Percentiles rank a stretch among this genome's conserved stretches.
These are phyloP conservation scores for Clausena lansium DNA, from an alignment of 345 rosid species.

Conservation along the genomic window DNA sequence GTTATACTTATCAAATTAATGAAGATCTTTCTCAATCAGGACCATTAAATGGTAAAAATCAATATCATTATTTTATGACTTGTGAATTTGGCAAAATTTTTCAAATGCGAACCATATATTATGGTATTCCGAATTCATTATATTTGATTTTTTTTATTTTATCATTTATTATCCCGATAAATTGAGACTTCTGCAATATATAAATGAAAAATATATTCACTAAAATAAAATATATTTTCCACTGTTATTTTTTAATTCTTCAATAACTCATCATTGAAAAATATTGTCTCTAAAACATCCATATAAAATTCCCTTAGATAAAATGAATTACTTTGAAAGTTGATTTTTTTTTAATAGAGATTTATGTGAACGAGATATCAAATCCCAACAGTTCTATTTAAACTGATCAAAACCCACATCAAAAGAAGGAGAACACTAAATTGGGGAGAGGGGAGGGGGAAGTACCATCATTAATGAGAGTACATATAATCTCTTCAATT, in stretches of 20 bases:
- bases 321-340: background rate
- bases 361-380: background rate
- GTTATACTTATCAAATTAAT: too few relatives aligned
- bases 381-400: background rate
- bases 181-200: background rate
- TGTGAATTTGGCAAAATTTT: background rate
- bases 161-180: background rate
- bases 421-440: background rate
- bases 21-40: too few relatives aligned
- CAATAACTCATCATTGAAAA: background rate
- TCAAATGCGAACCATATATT: background rate
- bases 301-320: background rate
- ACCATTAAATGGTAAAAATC: too few relatives aligned
- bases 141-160: too few relatives aligned
- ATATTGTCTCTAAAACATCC: too few relatives aligned
- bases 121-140: too few relatives aligned
- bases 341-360: background rate
- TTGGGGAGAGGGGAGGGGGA: too few relatives aligned
- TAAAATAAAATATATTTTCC: too few relatives aligned
- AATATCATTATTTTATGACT: too few relatives aligned
- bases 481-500: background rate
- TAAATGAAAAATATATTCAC: too few relatives aligned
- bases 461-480: background rate
- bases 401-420: background rate
- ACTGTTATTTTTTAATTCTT: too few relatives aligned